A percentile compares a stretch with the other conserved stretches of the same genome.
phyloP scores from a whole-genome alignment of 2,329 filamentous ascomycete species.

The Aspergillus japonicus region DNA sequence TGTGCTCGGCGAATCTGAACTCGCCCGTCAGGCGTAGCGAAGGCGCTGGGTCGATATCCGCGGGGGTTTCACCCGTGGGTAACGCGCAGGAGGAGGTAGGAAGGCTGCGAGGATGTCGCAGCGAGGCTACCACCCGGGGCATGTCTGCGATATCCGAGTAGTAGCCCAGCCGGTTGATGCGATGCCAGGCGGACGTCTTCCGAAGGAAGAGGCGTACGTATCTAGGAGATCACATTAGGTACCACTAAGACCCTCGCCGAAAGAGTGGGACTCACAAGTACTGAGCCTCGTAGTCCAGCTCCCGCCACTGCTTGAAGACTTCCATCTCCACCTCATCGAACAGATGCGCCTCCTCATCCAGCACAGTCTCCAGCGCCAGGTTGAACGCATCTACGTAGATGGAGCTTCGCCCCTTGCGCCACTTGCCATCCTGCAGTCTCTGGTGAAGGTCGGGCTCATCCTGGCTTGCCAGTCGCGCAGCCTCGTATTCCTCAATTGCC shows the following conservation, averaged over 20 bases:
- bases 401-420: slow-evolving; percentile 76
- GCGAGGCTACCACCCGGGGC: slow-evolving; percentile 59
- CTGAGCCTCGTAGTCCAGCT: slow-evolving; percentile 77
- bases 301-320: slow-evolving; percentile 74
- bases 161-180: slow-evolving; percentile 73
- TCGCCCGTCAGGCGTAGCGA: slow-evolving; percentile 47
- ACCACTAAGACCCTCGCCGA: not conserved
- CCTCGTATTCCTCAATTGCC: slow-evolving; percentile 78
- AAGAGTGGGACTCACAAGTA: slow-evolving; percentile 66
- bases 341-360: slow-evolving; percentile 83
- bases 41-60: slow-evolving; percentile 43
- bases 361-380: slow-evolving; percentile 80
- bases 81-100: slow-evolving; percentile 45
- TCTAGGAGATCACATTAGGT: slow-evolving; percentile 43
- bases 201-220: slow-evolving; percentile 91
- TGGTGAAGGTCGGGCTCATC: slow-evolving; percentile 45
- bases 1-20: slow-evolving; percentile 80
- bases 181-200: slow-evolving; percentile 90
- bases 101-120: slow-evolving; percentile 61
- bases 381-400: slow-evolving; percentile 99
- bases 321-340: slow-evolving; percentile 76
- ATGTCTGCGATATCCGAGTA: slow-evolving; percentile 79
- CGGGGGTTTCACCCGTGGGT: slow-evolving; percentile 39
- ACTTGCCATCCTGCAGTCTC: slow-evolving; percentile 59
- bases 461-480: slow-evolving; percentile 59